Percentiles rank a stretch among this genome's conserved stretches.
Conservation (phyloP, 2,329 filamentous ascomycete species). For the Mycogone perniciosa region DNA sequence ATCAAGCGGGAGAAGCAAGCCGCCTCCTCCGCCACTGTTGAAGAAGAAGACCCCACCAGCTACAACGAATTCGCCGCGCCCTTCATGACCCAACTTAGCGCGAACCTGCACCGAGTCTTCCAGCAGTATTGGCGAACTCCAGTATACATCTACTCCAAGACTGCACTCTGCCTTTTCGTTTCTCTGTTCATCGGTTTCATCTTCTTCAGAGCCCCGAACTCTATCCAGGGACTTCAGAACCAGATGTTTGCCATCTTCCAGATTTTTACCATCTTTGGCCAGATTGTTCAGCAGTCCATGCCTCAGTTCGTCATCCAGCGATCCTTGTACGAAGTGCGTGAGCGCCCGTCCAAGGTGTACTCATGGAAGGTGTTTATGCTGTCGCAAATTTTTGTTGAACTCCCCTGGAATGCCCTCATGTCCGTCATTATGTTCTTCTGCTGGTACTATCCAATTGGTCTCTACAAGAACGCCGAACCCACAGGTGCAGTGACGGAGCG, state of each 20-base stretch:
- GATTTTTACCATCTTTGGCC: conserved; percentile 73
- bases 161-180: conserved; percentile 56
- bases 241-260: conserved; percentile 85
- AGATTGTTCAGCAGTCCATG: conserved; percentile 75
- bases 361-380: conserved; percentile 82
- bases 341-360: conserved; percentile 78
- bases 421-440: conserved; percentile 69
- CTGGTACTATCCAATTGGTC: conserved; percentile 82
- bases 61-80: conserved; percentile 78
- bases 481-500: conserved; percentile 59
- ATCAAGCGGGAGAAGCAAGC: conserved; percentile 46
- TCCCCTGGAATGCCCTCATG: conserved; percentile 78
- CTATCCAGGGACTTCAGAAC: conserved; percentile 74
- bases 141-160: conserved; percentile 82
- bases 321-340: conserved; percentile 75
- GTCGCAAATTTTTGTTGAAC: conserved; percentile 74
- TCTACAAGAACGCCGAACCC: conserved; percentile 61
- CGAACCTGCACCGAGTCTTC: conserved; percentile 70
- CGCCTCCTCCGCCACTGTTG: conserved; percentile 12
- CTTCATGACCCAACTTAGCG: conserved; percentile 59
- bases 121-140: conserved; percentile 90
- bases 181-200: conserved; percentile 77
- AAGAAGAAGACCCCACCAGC: conserved; percentile 33
- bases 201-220: conserved; percentile 66
- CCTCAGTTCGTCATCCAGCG: conserved; percentile 80